These are phyloP conservation scores for Fraxinus platypoda DNA, from an alignment of 305 asterid genomes.

Conservation along the genomic window DNA sequence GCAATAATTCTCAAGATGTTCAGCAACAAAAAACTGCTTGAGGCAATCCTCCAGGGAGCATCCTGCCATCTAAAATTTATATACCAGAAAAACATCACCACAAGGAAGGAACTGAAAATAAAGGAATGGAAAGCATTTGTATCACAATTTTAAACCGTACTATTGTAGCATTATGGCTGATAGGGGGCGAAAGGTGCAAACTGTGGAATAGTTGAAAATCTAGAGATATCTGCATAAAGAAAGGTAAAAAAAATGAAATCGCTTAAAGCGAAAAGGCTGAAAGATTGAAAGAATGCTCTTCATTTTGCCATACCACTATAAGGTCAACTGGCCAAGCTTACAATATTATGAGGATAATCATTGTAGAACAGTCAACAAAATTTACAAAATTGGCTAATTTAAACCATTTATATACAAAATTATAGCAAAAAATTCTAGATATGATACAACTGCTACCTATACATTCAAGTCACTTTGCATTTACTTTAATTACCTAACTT, in stretches of 20 bases:
- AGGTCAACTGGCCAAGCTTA: neutral
- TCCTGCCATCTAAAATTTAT: slow-evolving; percentile 50
- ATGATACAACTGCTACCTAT: neutral
- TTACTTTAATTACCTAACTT: neutral
- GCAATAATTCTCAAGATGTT: slow-evolving; percentile 64
- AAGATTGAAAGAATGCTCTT: neutral
- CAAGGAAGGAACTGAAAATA: slow-evolving; percentile 12
- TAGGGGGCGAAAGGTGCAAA: slow-evolving; percentile 67
- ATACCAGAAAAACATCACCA: slow-evolving; percentile 18
- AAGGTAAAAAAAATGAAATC: neutral
- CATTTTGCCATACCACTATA: neutral
- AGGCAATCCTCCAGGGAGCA: slow-evolving; percentile 77
- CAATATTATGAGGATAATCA: neutral
- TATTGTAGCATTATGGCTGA: slow-evolving; percentile 42
- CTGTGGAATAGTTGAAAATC: slow-evolving; percentile 78
- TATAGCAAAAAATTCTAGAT: neutral
- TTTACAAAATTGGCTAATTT: neutral
- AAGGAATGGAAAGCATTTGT: neutral
- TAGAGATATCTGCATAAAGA: slow-evolving; percentile 62
- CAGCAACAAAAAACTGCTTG: slow-evolving; percentile 59
- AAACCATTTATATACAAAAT: neutral
- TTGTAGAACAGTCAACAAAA: neutral
- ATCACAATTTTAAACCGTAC: slow-evolving; percentile 46
- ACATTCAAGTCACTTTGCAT: neutral
- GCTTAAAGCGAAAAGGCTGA: neutral